Evolutionary conservation across 2,329 filamentous ascomycete genomes (phyloP).

Genomic region (Colletotrichum shisoi): DNA sequence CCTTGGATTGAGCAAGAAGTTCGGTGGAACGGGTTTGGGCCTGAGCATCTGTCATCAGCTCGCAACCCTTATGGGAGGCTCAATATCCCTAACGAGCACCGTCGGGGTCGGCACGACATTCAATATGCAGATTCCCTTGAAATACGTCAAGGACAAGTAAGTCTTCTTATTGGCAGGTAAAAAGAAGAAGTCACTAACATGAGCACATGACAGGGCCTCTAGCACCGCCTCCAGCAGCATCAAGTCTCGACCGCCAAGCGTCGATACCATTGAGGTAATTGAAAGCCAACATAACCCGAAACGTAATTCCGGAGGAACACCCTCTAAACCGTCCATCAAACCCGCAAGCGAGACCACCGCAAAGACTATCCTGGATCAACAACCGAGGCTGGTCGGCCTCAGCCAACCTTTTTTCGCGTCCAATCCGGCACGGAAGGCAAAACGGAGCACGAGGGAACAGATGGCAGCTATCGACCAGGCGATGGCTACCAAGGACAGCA

Average conservation of each 20-base stretch:
- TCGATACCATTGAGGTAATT: constrained; percentile 52
- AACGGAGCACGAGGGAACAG: constrained; percentile 63
- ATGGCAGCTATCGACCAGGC: constrained; percentile 71
- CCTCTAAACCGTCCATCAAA: constrained; percentile 29
- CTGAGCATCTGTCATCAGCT: constrained; percentile 90
- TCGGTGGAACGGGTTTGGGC: constrained; percentile 85
- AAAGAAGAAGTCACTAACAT: not conserved
- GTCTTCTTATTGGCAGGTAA: constrained; percentile 42
- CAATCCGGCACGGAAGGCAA: constrained; percentile 47
- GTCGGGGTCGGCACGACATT: constrained; percentile 81
- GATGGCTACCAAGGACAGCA: constrained; percentile 65
- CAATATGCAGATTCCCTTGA: constrained; percentile 81
- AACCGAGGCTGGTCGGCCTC: constrained; percentile 82
- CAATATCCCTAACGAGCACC: constrained; percentile 74
- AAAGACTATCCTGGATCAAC: constrained; percentile 65
- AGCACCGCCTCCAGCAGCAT: constrained; percentile 65
- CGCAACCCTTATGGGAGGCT: constrained; percentile 82
- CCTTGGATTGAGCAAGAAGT: constrained; percentile 85
- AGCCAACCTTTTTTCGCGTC: constrained; percentile 81
- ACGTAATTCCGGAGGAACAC: constrained; percentile 31
- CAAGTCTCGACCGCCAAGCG: constrained; percentile 59
- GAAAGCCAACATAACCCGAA: constrained; percentile 38
- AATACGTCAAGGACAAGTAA: constrained; percentile 74
- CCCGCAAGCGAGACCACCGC: constrained; percentile 46
- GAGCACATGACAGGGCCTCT: constrained; percentile 52